Conservation (phyloP, 2,329 filamentous ascomycete genomes). For the Zasmidium citrigriseum region DNA sequence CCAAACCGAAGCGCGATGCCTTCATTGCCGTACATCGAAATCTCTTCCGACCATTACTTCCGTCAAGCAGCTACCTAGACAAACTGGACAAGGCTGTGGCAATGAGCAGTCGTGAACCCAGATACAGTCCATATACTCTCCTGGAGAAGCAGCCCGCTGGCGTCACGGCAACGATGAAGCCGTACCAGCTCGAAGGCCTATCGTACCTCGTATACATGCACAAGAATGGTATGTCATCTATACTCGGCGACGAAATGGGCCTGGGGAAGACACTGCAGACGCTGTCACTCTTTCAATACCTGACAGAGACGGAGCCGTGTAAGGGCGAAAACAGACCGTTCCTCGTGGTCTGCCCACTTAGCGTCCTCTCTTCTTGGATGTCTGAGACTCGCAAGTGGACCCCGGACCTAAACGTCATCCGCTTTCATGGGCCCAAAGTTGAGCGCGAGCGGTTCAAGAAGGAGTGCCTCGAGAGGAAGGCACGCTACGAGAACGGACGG, state of each 20-base stretch:
- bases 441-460: constrained; percentile 49
- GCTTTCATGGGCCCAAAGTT: constrained; percentile 49
- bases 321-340: constrained; percentile 45
- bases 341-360: constrained; percentile 54
- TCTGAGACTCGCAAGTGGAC: constrained; percentile 51
- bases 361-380: constrained; percentile 53
- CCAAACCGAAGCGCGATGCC: constrained; percentile 47
- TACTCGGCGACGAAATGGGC: constrained; percentile 55
- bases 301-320: constrained; percentile 44
- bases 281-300: constrained; percentile 50
- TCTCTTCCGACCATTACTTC: constrained; percentile 50
- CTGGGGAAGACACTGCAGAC: constrained; percentile 54
- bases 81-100: constrained; percentile 35
- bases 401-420: constrained; percentile 47
- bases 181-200: constrained; percentile 53
- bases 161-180: constrained; percentile 54
- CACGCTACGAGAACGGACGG: constrained; percentile 8
- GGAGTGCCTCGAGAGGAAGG: constrained; percentile 20
- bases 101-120: constrained; percentile 14
- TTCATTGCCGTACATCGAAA: constrained; percentile 49
- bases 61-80: constrained; percentile 44
- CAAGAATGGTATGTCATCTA: constrained; percentile 46
- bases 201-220: constrained; percentile 52
- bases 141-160: constrained; percentile 44
- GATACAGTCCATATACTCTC: constrained; percentile 42